Evolutionary conservation across 2,329 filamentous ascomycete species (phyloP).

Genomic region (Didymellaceae sp.): DNA sequence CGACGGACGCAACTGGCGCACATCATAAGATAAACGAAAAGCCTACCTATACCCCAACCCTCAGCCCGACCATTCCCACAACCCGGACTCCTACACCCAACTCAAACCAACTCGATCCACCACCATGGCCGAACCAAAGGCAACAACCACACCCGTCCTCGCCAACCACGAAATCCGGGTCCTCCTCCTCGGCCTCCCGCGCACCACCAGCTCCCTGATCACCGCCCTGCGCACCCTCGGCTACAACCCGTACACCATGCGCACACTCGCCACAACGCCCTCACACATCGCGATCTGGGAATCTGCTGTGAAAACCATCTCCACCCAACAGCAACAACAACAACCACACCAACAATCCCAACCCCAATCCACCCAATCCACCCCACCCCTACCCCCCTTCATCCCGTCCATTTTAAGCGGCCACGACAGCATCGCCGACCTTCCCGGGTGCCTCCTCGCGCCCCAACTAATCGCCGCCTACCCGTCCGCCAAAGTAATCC

Average conservation of each 20-base stretch:
- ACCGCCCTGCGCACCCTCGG: slow-evolving; percentile 54
- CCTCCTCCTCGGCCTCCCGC: slow-evolving; percentile 71
- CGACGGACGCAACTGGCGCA: too few relatives aligned
- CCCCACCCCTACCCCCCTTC: slow-evolving; percentile 28
- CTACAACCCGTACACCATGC: slow-evolving; percentile 37
- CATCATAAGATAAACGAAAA: background rate
- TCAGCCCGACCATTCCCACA: background rate
- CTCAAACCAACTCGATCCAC: background rate
- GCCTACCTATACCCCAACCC: background rate
- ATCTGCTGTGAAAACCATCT: slow-evolving; percentile 35
- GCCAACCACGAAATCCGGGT: slow-evolving; percentile 80
- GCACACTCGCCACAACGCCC: slow-evolving; percentile 27
- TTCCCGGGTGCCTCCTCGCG: slow-evolving; percentile 39
- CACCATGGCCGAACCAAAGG: background rate
- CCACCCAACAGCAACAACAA: too few relatives aligned
- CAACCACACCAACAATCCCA: too few relatives aligned
- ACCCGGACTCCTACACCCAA: background rate
- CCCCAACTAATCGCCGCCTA: slow-evolving; percentile 40
- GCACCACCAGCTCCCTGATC: slow-evolving; percentile 66
- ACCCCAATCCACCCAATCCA: slow-evolving; percentile 17
- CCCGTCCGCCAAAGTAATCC: slow-evolving; percentile 43
- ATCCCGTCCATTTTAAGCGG: slow-evolving; percentile 53
- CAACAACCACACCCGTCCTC: too few relatives aligned
- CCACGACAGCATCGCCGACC: slow-evolving; percentile 47
- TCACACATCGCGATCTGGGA: slow-evolving; percentile 35